A percentile compares a stretch with the other conserved stretches of the same genome.
Evolutionary conservation across 2,329 filamentous ascomycete species (phyloP).

Genomic region (Penicillium crustosum): DNA sequence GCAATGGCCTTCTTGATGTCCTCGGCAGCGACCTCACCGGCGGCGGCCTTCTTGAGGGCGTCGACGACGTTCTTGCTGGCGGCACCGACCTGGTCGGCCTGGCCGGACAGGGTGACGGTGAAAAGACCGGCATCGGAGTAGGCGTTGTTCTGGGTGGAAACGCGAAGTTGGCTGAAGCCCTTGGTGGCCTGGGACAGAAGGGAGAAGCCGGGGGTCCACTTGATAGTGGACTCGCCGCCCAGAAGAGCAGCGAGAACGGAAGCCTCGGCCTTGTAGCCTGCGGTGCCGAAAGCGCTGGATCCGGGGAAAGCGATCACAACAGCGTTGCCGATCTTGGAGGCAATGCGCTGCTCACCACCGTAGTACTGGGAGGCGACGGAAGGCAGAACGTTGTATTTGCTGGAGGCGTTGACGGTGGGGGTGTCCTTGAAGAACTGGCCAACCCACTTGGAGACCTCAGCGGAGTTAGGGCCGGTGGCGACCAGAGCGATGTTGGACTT

Average conservation of each 20-base stretch:
- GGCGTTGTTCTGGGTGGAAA: constrained; percentile 72
- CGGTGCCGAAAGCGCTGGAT: constrained; percentile 68
- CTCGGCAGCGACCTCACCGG: constrained; percentile 75
- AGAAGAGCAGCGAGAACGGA: constrained; percentile 85
- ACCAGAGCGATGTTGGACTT: constrained; percentile 91
- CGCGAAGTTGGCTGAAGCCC: constrained; percentile 63
- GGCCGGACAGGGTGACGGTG: constrained; percentile 75
- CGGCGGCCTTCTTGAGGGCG: constrained; percentile 75
- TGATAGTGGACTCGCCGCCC: constrained; percentile 86
- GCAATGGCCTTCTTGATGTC: constrained; percentile 89
- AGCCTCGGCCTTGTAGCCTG: constrained; percentile 83
- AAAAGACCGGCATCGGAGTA: constrained; percentile 96
- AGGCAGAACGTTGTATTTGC: constrained; percentile 56
- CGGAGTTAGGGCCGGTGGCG: constrained; percentile 78
- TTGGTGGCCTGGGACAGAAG: constrained; percentile 78
- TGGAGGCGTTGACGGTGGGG: constrained; percentile 52
- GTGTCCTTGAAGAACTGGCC: constrained; percentile 84
- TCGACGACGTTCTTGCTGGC: constrained; percentile 77
- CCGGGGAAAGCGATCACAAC: constrained; percentile 91
- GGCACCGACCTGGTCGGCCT: constrained; percentile 68
- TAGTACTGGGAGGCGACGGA: constrained; percentile 76
- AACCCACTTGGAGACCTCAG: constrained; percentile 82
- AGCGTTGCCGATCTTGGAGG: constrained; percentile 74
- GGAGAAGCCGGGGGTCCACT: constrained; percentile 93
- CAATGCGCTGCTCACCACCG: constrained; percentile 89